phyloP scores from a whole-genome alignment of 2,329 filamentous ascomycete species.

The Ploettnerulaceae sp. region DNA sequence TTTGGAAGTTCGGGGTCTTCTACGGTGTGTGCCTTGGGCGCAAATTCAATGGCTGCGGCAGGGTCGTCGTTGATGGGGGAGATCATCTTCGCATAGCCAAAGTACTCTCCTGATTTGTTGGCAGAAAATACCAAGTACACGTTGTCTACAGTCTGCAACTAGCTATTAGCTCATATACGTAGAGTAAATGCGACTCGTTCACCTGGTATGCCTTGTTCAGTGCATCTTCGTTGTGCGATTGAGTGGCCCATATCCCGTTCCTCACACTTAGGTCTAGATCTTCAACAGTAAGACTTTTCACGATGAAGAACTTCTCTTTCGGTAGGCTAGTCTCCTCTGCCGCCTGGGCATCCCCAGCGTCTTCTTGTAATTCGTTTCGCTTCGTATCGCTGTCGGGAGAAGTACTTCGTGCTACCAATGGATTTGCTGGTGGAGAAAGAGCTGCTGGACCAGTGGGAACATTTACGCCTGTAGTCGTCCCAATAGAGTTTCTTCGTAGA shows the following conservation, averaged over 20 bases:
- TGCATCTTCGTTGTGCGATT: constrained; percentile 83
- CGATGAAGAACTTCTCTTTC: constrained; percentile 79
- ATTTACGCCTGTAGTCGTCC: constrained; percentile 29
- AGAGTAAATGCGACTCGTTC: constrained; percentile 26
- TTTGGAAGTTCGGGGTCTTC: constrained; percentile 65
- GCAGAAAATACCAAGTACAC: constrained; percentile 94
- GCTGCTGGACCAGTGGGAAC: constrained; percentile 32
- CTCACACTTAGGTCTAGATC: constrained; percentile 84
- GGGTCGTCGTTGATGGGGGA: constrained; percentile 79
- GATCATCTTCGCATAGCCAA: constrained; percentile 87
- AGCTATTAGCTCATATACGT: constrained; percentile 10
- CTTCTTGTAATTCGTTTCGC: constrained; percentile 12
- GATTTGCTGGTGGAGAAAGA: constrained; percentile 24
- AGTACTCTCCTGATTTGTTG: constrained; percentile 96
- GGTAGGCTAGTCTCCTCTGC: constrained; percentile 4
- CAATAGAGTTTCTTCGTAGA: constrained; percentile 54
- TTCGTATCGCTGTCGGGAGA: constrained; percentile 35
- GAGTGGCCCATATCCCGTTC: constrained; percentile 89
- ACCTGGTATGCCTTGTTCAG: constrained; percentile 82
- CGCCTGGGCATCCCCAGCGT: constrained; percentile 8
- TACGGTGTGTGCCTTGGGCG: constrained; percentile 55
- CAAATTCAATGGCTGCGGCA: constrained; percentile 62
- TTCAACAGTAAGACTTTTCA: constrained; percentile 88
- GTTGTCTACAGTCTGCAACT: constrained; percentile 63
- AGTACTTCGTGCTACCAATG: constrained; percentile 22